Base-by-base conservation (phyloP, 78 protist genomes). In the Dictyostelium intermedium region DNA sequence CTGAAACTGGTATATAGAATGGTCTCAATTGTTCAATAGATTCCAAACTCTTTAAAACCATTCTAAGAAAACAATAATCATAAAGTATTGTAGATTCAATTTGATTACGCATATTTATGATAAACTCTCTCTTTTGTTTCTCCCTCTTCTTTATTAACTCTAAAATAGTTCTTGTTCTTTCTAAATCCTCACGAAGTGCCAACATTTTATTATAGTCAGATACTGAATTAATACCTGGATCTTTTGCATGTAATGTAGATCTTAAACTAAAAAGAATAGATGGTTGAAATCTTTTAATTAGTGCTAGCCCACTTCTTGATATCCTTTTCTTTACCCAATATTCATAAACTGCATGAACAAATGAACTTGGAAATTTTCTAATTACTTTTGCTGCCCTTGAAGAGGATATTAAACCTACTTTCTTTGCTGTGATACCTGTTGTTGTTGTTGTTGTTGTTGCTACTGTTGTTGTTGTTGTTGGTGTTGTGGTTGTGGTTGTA, bases 201-300 rank as follows among this genome's bases (percentile, higher is more conserved):
- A 89, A 18, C 34, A 89, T n/a, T 8, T 89, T 60, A 34, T 89
- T 78, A 41, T 53, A 89, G 14, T 80, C 50, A n/a, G 66, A 10
- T 0, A 70, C 35, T 37, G 94, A 69, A 50, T 89, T 89, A 2
- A 53, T 34, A 27, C 94, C 94, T 4, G 85, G 35, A 10, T 89
- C 94, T 25, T 60, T 34, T 5, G 86, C 20, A 7, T 89, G 86
- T 13, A 79, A 34, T 16, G 94, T 79, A 10, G 94, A 61, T 43
- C 94, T 27, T 1, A 79, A 77, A 89, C 93, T 87, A 82, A 79
- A 87, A 5, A 89, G 11, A 39, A 80, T 89, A 1, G 94, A 89
- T 43, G 94, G 94, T 80, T 89, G 94, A 14, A 93, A 85, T 43
- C 96, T 83, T 45, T 93, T 93, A 35, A 93, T 82, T 11, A 93